Evolutionary conservation across 2,329 filamentous ascomycete species (phyloP), one percentile per base, ranked within the genome.

Genomic region (Penicillium crustosum): DNA sequence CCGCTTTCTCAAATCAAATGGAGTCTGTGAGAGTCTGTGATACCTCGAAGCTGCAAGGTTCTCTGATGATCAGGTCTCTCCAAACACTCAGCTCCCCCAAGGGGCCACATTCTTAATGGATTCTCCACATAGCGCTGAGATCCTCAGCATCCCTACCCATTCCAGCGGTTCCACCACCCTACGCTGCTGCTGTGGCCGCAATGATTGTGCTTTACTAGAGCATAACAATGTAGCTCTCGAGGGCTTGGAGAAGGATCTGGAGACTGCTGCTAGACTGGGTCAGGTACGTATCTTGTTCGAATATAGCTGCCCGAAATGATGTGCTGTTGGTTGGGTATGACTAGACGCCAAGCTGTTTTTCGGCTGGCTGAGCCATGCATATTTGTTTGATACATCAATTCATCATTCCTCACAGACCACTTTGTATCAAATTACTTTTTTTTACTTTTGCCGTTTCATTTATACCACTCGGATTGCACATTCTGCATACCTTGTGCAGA

Each of bases 211-310:
- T 66, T 91, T 89, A 72, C 82, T 97, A 61, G 86, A 85, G 74
- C 88, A 93, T 77, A 97, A 93, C 77, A 88, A 87, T 74, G 82
- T 83, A 45, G 82, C 91, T 61, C 82, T 97, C 47, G 87, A 91
- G 66, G 88, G 85, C 60, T 83, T 97, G 63, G 93, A 97, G 77
- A 89, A 88, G 68, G 91, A 97, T 78, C 89, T 97, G 53, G 87
- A 88, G 68, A 91, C 86, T 52, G 94, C 94, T 41, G 94, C 92
- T 49, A 84, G 89, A 72, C 83, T 97, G 68, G 94, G 94, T 64
- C 90, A 97, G 89, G 93, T 97, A 88, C 73, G 90, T 85, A 60
- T 54, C 59, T 55, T 59, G 55, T 56, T 57, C 58, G 2, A n/a
- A n/a, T 6, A 29, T 41, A 35, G 38, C 35, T 33, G 42, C 42